Percentiles rank a stretch among this genome's conserved stretches.
phyloP scores from a whole-genome alignment of 2,329 filamentous ascomycete species.

The Apiospora malaysiana region DNA sequence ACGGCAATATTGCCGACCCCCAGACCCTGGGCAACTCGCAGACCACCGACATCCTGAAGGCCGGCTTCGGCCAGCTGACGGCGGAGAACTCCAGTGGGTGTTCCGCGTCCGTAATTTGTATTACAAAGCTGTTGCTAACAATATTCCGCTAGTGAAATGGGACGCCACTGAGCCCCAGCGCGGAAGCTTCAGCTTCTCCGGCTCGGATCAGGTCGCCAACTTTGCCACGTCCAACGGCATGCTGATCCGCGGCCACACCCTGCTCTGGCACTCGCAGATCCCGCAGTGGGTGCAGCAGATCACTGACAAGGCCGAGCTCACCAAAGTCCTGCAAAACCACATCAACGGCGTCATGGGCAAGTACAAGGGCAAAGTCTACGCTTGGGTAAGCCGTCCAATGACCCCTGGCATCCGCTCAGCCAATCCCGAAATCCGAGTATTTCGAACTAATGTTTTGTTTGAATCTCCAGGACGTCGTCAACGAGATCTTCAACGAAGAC shows the following conservation, averaged over 20 bases:
- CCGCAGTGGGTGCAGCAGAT: constrained; percentile 62
- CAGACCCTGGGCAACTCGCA: constrained; percentile 53
- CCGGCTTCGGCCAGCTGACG: constrained; percentile 70
- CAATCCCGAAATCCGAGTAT: no score
- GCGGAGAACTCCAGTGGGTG: constrained; percentile 72
- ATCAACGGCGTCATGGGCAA: constrained; percentile 61
- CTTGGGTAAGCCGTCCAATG: constrained; percentile 34
- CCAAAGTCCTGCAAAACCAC: constrained; percentile 63
- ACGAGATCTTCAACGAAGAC: constrained; percentile 69
- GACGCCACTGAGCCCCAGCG: constrained; percentile 50
- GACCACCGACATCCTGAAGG: constrained; percentile 62
- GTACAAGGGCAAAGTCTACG: constrained; percentile 67
- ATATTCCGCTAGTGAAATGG: constrained; percentile 64
- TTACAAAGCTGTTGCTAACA: not conserved
- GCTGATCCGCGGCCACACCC: constrained; percentile 68
- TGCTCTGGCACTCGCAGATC: constrained; percentile 68
- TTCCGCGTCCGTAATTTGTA: no score
- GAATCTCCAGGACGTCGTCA: constrained; percentile 69
- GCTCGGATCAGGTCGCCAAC: constrained; percentile 64
- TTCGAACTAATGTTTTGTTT: no score
- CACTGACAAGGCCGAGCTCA: constrained; percentile 48
- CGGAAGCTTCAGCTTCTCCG: constrained; percentile 59
- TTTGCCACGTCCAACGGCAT: constrained; percentile 63
- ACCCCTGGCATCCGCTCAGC: no score
- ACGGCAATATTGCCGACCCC: constrained; percentile 63